These are phyloP conservation scores for Blastobotrys mokoenaii DNA, from an alignment of 805 yeast genomes.

Conservation along the genomic window DNA sequence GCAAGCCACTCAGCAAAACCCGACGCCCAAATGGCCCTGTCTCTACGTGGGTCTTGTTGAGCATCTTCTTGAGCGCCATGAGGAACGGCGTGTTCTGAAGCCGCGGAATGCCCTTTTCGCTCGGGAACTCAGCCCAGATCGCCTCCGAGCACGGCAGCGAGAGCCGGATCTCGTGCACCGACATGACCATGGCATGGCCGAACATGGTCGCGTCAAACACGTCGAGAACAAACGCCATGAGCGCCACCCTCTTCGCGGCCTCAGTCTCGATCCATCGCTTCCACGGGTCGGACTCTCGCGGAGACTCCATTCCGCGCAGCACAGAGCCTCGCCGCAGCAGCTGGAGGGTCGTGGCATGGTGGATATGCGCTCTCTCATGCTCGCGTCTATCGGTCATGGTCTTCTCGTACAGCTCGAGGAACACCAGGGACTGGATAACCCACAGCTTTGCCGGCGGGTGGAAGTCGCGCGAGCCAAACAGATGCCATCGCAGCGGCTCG, in stretches of 20 bases:
- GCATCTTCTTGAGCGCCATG: slow-evolving; percentile 45
- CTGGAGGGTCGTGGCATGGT: slow-evolving; percentile 82
- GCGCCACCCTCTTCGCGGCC: slow-evolving; percentile 64
- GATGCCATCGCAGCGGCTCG: slow-evolving; percentile 55
- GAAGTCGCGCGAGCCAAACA: slow-evolving; percentile 65
- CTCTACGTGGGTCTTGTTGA: slow-evolving; percentile 41
- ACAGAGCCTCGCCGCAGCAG: slow-evolving; percentile 66
- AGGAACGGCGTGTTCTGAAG: slow-evolving; percentile 34
- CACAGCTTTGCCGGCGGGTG: slow-evolving; percentile 69
- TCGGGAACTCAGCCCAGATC: slow-evolving; percentile 39
- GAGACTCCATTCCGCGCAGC: slow-evolving; percentile 27
- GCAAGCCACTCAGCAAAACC: slow-evolving; percentile 55
- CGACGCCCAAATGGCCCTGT: slow-evolving; percentile 55
- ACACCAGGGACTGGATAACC: slow-evolving; percentile 62
- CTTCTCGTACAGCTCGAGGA: slow-evolving; percentile 73
- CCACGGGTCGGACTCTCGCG: slow-evolving; percentile 30
- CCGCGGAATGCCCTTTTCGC: slow-evolving; percentile 12
- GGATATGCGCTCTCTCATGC: slow-evolving; percentile 78
- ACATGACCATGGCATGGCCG: slow-evolving; percentile 55
- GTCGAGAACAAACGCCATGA: slow-evolving; percentile 74
- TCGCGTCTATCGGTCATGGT: slow-evolving; percentile 54
- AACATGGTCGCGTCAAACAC: slow-evolving; percentile 71
- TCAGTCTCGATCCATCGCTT: slow-evolving; percentile 72
- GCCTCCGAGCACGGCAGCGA: slow-evolving; percentile 55
- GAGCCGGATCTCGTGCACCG: slow-evolving; percentile 49